Evolutionary conservation across 495 filamentous ascomycete species (phyloP), one percentile per base, ranked within the genome.

Genomic region (Aeminium ludgeri): DNA sequence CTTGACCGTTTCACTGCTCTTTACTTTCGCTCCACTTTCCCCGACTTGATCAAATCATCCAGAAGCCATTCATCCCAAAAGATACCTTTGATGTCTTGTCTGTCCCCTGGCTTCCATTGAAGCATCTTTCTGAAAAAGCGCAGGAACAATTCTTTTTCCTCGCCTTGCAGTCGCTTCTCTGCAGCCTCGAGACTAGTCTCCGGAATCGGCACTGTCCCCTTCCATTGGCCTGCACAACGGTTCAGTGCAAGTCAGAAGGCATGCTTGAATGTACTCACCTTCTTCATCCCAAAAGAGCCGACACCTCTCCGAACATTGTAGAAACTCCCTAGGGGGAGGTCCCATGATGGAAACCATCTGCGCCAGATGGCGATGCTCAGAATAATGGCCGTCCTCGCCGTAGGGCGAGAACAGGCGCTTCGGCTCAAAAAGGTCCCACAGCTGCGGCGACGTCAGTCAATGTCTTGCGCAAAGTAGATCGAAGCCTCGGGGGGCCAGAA

Each of bases 341-440:
- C 60, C 60, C 17, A 62, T 40, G 16, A 57, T 34, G 15, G 52
- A 47, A 23, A 59, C 36, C 41, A 64, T 54, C 38, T 59, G 52
- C 16, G 59, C 60, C 27, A 64, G 49, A 40, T 58, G 56, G n/a
- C 45, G 43, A 0, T 38, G 38, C 31, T 54, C 39, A 38, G 38
- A 44, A 30, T 48, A 48, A 12, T 40, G 16, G 6, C 43, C 42
- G 17, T 53, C 44, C 16, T 34, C 30, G 16, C 47, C 23, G 10
- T 32, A 17, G 11, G 44, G 45, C 2, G 1, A 18, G 34, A 59
- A 51, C 23, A 56, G 36, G 8, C 36, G 38, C 30, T 51, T 41
- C 13, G 41, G 40, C 30, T 59, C 49, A 33, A 59, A 54, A 15
- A 61, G 40, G 39, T 58, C 57, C 57, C 57, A 61, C 36, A 55